Evolutionary conservation across 208 protist genomes (phyloP), one percentile per base, ranked within the genome.

Genomic region (Acanthamoeba rhysodes): DNA sequence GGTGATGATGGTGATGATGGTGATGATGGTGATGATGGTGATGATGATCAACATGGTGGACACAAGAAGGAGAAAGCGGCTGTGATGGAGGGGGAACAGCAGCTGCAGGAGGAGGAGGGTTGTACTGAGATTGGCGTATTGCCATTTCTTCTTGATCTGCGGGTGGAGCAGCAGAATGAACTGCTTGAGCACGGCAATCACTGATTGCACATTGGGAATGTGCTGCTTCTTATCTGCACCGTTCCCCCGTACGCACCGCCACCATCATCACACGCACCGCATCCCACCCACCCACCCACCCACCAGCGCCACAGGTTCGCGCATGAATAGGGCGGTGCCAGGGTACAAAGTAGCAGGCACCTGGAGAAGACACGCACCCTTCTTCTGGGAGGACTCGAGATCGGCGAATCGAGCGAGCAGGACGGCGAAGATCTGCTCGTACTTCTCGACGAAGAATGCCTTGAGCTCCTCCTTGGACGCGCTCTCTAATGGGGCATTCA

Each of bases 381-480:
- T 92, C 85, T 92, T 92, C 55, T 92, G 85, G 27, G 85, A 92
- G 24, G 85, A 48, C 64, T 92, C 85, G 34, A 92, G 64, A 32
- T 92, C 85, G 85, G 57, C 85, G 2, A 92, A 92, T 8, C 85
- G 85, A 27, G 85, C 85, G 41, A 92, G 64, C 22, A 66, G 34
- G 18, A 92, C 85, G 64, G 85, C 85, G 29, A 92, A 92, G 85
- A 92, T 92, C 55, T 92, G 85, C 48, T 92, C 85, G 9, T 72
- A 66, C 85, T 72, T 92, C 32, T 92, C 85, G 0, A 66, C 32
- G 14, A 76, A 92, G 85, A 92, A 92, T 0, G 32, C n/a, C 10
- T 72, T 66, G 22, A 92, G 9, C 57, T 92, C 85, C 24, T 92
- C 85, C 57, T 55, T 66, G 57, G 85, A 48, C 8, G 22, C 85